Percentiles rank a stretch among this genome's conserved stretches.
phyloP scores from a whole-genome alignment of 1,139 yeast genomes.

The Hansenula lynferdii region DNA sequence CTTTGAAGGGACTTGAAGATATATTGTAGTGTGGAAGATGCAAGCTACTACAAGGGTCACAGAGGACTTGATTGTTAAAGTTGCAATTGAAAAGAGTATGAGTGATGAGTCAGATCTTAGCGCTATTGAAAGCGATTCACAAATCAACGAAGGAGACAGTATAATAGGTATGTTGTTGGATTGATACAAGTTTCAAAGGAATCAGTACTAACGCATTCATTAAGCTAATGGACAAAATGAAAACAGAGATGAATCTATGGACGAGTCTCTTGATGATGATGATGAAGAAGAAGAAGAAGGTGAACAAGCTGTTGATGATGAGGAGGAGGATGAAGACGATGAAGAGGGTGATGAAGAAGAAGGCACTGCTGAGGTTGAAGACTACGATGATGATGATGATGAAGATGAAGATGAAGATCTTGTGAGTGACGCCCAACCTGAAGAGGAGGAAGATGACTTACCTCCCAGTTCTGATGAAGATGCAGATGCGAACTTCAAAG shows the following conservation, averaged over 20 bases:
- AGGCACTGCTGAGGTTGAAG: slow-evolving; percentile 11
- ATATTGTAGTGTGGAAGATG: too few relatives aligned
- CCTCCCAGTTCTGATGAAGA: slow-evolving; percentile 13
- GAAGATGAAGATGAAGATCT: slow-evolving; percentile 18
- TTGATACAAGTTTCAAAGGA: not conserved
- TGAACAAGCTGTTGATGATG: slow-evolving; percentile 14
- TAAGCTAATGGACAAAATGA: slow-evolving; percentile 9
- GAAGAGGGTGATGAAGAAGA: slow-evolving; percentile 10
- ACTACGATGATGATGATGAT: slow-evolving; percentile 15
- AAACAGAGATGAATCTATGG: slow-evolving; percentile 1
- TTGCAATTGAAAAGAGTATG: not conserved
- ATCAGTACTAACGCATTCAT: not conserved
- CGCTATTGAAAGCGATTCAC: slow-evolving; percentile 3
- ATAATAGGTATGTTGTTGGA: not conserved
- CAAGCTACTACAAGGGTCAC: too few relatives aligned
- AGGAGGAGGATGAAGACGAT: slow-evolving; percentile 11
- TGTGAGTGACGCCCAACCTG: slow-evolving; percentile 6
- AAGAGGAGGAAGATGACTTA: slow-evolving; percentile 5
- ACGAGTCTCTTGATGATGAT: slow-evolving; percentile 9
- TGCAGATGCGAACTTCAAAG: slow-evolving; percentile 15
- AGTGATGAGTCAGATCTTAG: slow-evolving; percentile 8
- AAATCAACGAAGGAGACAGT: not conserved
- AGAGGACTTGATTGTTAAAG: not conserved
- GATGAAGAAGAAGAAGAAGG: slow-evolving; percentile 17
- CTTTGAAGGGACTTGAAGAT: too few relatives aligned